These are phyloP conservation scores for Claviceps spartinae DNA, from an alignment of 2,329 filamentous ascomycete species.

Conservation along the genomic window DNA sequence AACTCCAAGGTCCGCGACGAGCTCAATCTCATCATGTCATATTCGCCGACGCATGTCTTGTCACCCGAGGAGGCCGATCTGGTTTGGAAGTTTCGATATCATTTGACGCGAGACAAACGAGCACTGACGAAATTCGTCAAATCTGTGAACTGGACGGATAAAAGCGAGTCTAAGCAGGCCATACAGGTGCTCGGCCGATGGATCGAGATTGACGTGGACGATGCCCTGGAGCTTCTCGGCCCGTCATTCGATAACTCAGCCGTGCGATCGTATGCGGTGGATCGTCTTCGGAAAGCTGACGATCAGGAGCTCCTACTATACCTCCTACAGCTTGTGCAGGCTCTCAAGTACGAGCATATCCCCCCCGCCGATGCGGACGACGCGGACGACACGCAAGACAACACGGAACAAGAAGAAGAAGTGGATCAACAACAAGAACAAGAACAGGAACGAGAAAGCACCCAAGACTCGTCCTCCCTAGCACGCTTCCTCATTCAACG, in stretches of 20 bases:
- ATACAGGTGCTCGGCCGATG: conserved; percentile 82
- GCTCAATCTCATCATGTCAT: conserved; percentile 78
- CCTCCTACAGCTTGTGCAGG: conserved; percentile 85
- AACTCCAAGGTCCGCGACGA: conserved; percentile 94
- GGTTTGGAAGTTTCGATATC: conserved; percentile 95
- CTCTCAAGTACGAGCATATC: conserved; percentile 82
- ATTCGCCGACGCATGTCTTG: conserved; percentile 80
- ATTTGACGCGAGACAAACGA: conserved; percentile 81
- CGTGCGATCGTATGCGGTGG: conserved; percentile 86
- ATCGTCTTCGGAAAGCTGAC: conserved; percentile 79
- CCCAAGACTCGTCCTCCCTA: conserved; percentile 61
- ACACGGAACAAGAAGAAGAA: too few relatives aligned
- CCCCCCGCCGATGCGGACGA: conserved; percentile 28
- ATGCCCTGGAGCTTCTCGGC: conserved; percentile 84
- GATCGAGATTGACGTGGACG: conserved; percentile 94
- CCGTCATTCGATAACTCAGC: conserved; percentile 81
- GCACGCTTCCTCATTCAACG: conserved; percentile 80
- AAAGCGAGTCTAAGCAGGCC: conserved; percentile 73
- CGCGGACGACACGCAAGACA: conserved; percentile 7
- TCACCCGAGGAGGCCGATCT: conserved; percentile 88
- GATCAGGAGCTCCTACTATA: conserved; percentile 87
- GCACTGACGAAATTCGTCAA: conserved; percentile 96
- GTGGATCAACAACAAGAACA: too few relatives aligned
- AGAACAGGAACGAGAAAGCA: conserved; percentile 33
- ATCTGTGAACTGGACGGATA: conserved; percentile 87